phyloP scores from a whole-genome alignment of 352 stramenopile species.

The Phytophthora europaea region DNA sequence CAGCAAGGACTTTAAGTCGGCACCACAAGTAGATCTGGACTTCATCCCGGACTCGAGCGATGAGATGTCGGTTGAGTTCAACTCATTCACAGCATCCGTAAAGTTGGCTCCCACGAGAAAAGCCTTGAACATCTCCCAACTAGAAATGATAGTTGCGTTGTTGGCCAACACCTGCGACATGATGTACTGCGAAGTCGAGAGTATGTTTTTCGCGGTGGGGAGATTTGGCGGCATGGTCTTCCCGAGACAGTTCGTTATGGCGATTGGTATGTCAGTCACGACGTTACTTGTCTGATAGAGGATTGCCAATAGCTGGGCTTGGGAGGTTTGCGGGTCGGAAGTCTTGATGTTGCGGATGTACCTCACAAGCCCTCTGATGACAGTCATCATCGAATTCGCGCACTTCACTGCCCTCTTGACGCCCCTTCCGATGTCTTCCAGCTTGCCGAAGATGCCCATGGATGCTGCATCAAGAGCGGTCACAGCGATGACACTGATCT shows the following conservation, averaged over 20 bases:
- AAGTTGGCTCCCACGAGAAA: constrained; percentile 24
- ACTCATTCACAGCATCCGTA: constrained; percentile 7
- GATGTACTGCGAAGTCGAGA: constrained; percentile 27
- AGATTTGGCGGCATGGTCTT: constrained; percentile 5
- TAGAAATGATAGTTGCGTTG: constrained; percentile 21
- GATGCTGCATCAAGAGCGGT: constrained; percentile 43
- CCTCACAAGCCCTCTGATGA: constrained; percentile 18
- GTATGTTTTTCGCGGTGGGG: constrained; percentile 9
- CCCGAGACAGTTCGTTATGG: constrained; percentile 18
- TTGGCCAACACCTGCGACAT: constrained; percentile 21
- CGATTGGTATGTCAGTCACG: constrained; percentile 25
- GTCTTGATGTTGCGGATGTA: constrained; percentile 32
- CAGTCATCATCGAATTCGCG: constrained; percentile 21
- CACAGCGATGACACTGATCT: constrained; percentile 43
- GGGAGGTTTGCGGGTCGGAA: constrained; percentile 17
- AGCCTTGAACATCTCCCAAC: constrained; percentile 20
- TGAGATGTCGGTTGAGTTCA: constrained; percentile 29
- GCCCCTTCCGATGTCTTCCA: constrained; percentile 27
- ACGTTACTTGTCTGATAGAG: constrained; percentile 24
- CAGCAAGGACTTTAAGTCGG: constrained; percentile 43
- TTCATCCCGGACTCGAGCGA: constrained; percentile 40
- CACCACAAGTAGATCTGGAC: constrained; percentile 44
- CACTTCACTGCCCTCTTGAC: constrained; percentile 20
- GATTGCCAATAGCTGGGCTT: constrained; percentile 20
- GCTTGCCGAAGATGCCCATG: constrained; percentile 43